Percentiles rank a stretch among this genome's conserved stretches.
These are phyloP conservation scores for Colletotrichum sp. DNA, from an alignment of 2,329 filamentous ascomycete genomes.

Conservation along the genomic window DNA sequence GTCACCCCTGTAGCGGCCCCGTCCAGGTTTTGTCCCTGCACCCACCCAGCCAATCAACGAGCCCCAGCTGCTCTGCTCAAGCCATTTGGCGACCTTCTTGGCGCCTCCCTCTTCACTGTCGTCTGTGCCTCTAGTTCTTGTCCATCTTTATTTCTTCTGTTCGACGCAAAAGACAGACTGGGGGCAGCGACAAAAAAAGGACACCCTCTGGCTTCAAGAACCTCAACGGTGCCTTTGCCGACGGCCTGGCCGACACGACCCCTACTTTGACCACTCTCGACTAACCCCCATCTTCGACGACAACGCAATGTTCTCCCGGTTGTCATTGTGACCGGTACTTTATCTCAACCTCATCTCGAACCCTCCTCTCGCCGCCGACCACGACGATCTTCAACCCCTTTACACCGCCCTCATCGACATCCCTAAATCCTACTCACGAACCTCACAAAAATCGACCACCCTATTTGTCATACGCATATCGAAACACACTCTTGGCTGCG, in stretches of 20 bases:
- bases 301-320: not conserved
- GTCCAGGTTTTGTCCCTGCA: not conserved
- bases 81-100: slow-evolving; percentile 1
- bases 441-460: not conserved
- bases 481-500: not conserved
- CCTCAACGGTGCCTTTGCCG: not conserved
- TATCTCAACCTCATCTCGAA: not conserved
- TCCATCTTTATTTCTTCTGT: not conserved
- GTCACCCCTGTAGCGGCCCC: not conserved
- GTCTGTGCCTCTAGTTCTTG: not conserved
- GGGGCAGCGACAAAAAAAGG: not conserved
- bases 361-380: not conserved
- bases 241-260: not conserved
- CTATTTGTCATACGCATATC: not conserved
- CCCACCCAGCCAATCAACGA: slow-evolving; percentile 14
- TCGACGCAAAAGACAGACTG: not conserved
- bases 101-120: not conserved
- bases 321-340: not conserved
- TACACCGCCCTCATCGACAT: not conserved
- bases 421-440: not conserved
- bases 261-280: not conserved
- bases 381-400: not conserved
- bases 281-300: not conserved
- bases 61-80: not conserved
- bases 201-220: not conserved